Evolutionary conservation across 1,284 basidiomycete species (phyloP), one percentile per base, ranked within the genome.

Genomic region (Pseudozyma sp.): DNA sequence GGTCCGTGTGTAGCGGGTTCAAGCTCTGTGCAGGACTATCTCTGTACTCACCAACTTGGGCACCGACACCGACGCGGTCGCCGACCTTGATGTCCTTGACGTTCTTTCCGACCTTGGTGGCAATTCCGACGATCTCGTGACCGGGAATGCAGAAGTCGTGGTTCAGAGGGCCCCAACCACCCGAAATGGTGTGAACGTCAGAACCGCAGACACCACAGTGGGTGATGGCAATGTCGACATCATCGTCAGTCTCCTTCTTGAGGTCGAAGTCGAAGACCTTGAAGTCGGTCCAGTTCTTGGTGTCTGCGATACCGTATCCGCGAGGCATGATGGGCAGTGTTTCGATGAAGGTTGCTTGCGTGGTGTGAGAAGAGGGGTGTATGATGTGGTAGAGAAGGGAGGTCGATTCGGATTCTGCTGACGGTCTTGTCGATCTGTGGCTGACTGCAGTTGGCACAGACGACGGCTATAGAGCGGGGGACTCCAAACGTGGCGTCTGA

Each of bases 71-170:
- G 62, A 88, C 90, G 16, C 89, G 86, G 79, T 90, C 88, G 52
- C 90, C 90, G 44, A 88, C 86, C 77, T 89, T 89, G 85, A 90
- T 87, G 57, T 85, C 87, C 37, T 85, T 87, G 53, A 90, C 89
- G 55, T 88, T 87, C 47, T 73, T 77, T 50, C 81, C 81, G 31
- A 83, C 81, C 63, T 74, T 66, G 68, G 75, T 77, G 24, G 88
- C 89, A 10, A 84, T 86, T n/a, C 90, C 90, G 57, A 89, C 85
- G 68, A 90, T 90, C 83, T 90, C 90, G 82, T 91, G 90, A 35
- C 87, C 87, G 7, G 85, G 85, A 61, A 85, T 81, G 70, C 85
- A 84, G 72, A 84, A 86, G 39, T 75, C 68, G 51, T 75, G 69
- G 33, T 49, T 60, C 34, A 82, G 52, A 47, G 76, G 67, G 31